Conservation (phyloP, 768 basidiomycete genomes). For the Hebeloma cylindrosporum region DNA sequence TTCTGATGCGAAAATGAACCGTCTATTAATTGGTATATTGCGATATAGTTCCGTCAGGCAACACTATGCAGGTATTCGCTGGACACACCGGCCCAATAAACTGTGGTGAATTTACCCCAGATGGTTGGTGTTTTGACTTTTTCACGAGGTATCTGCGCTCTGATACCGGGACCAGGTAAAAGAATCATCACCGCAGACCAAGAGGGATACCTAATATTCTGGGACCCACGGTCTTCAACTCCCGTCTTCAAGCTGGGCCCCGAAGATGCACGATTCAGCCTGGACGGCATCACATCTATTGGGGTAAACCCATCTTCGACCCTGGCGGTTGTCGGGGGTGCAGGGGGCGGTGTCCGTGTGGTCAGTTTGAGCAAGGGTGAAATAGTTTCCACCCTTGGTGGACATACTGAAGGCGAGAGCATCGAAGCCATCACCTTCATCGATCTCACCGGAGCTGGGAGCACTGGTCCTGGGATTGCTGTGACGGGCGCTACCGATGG, state of each 20-base stretch:
- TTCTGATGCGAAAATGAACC: neutral
- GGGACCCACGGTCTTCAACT: constrained; percentile 82
- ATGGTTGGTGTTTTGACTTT: constrained; percentile 49
- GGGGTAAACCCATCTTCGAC: constrained; percentile 85
- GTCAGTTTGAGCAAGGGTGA: constrained; percentile 87
- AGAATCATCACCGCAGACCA: constrained; percentile 84
- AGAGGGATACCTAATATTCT: constrained; percentile 80
- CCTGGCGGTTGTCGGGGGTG: constrained; percentile 88
- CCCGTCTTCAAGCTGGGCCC: constrained; percentile 81
- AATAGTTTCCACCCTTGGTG: constrained; percentile 72
- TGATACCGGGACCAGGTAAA: constrained; percentile 55
- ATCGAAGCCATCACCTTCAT: constrained; percentile 86
- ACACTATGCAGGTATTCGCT: constrained; percentile 93
- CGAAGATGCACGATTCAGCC: constrained; percentile 68
- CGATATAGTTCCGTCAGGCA: constrained; percentile 85
- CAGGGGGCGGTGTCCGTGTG: constrained; percentile 81
- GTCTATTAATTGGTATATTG: neutral
- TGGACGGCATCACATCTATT: constrained; percentile 85
- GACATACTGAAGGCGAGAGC: constrained; percentile 85
- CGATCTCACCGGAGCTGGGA: constrained; percentile 59
- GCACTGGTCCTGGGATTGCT: constrained; percentile 57
- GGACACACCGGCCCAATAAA: constrained; percentile 85
- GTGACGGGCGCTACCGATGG: constrained; percentile 93
- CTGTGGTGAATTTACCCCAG: constrained; percentile 89
- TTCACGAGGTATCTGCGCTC: neutral